Conservation (phyloP, 23 red algal genomes). For the Gracilariopsis chorda region DNA sequence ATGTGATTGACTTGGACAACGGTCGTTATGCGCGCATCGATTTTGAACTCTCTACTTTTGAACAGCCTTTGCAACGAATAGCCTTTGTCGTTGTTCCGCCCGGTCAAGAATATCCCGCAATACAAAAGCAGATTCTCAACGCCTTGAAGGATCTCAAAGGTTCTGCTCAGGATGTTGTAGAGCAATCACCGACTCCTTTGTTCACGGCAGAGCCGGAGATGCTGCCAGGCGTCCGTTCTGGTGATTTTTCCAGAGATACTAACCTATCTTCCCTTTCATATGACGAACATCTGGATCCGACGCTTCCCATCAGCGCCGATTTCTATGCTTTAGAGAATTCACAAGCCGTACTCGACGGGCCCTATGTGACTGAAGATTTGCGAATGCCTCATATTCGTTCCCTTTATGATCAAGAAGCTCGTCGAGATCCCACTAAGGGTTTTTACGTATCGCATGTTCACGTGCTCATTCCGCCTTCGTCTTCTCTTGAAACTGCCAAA, state of each 20-base stretch:
- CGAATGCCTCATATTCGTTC: background rate
- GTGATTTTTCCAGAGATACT: background rate
- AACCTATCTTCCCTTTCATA: background rate
- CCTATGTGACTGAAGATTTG: background rate
- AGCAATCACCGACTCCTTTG: background rate
- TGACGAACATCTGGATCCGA: background rate
- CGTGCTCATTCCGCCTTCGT: background rate
- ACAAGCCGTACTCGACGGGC: background rate
- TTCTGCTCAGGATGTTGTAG: background rate
- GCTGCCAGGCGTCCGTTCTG: background rate
- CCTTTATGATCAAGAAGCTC: background rate
- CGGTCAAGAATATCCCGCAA: background rate
- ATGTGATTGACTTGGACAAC: constrained; percentile 2
- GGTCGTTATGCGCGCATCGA: background rate
- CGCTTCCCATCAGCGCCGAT: too few relatives aligned
- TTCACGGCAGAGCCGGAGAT: background rate
- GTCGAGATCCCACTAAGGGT: background rate
- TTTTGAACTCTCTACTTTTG: background rate
- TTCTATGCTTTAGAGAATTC: too few relatives aligned
- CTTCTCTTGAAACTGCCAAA: background rate
- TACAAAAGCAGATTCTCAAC: background rate
- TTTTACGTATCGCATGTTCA: constrained; percentile 15
- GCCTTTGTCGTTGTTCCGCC: background rate
- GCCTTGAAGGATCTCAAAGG: background rate
- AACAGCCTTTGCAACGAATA: background rate